phyloP scores from a whole-genome alignment of 345 rosid genomes.

The Linum trigynum region DNA sequence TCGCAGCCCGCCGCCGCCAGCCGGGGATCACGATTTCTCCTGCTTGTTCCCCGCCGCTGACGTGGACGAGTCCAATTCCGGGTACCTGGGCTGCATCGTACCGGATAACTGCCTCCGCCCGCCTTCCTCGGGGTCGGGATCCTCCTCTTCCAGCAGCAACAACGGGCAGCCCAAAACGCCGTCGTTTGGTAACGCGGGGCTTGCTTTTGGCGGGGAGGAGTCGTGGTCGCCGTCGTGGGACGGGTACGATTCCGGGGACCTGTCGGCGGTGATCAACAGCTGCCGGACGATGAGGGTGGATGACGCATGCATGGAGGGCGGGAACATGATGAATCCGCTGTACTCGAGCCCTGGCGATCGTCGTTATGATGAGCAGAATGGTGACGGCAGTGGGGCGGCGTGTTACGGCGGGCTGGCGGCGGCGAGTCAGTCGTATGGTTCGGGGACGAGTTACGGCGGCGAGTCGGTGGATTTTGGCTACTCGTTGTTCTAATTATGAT shows the following conservation, averaged over 20 bases:
- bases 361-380: slow-evolving; percentile 7
- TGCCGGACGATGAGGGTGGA: slow-evolving; percentile 25
- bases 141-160: slow-evolving; percentile 12
- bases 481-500: not conserved
- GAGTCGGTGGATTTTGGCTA: not conserved
- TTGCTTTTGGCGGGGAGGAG: not conserved
- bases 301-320: slow-evolving; percentile 28
- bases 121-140: slow-evolving; percentile 28
- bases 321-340: not conserved
- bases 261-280: slow-evolving; percentile 38
- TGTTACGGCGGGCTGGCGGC: not conserved
- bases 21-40: slow-evolving; percentile 23
- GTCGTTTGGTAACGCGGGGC: not conserved
- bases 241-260: slow-evolving; percentile 38
- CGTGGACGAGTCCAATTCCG: slow-evolving; percentile 44
- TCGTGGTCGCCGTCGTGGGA: slow-evolving; percentile 27
- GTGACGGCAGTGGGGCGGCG: too few relatives aligned
- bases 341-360: slow-evolving; percentile 15
- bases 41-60: slow-evolving; percentile 31
- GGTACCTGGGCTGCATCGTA: slow-evolving; percentile 88
- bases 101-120: slow-evolving; percentile 83
- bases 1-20: slow-evolving; percentile 2
- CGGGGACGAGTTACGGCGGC: not conserved
- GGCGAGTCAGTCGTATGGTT: not conserved
- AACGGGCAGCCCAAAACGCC: not conserved